Evolutionary conservation across 139 green algal species (phyloP).

Genomic region (Nannochloris sp.): DNA sequence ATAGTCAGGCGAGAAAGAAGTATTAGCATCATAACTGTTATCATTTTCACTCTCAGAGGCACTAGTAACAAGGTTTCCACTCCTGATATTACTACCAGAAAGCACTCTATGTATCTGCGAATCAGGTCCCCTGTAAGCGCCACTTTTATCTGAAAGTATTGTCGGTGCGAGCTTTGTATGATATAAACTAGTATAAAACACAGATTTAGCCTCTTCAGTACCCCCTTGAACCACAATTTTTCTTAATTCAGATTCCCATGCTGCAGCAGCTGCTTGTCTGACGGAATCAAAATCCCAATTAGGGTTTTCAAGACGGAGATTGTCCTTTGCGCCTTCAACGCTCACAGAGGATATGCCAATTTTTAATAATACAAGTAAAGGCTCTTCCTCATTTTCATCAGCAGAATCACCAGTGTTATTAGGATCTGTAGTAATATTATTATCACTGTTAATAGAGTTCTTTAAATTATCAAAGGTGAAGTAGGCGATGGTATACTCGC

Average conservation of each 20-base stretch:
- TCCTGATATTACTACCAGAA: neutral
- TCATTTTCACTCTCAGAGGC: no score
- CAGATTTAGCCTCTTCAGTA: neutral
- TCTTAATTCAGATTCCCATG: neutral
- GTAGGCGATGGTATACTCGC: no score
- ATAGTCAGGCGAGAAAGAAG: no score
- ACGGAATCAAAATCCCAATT: neutral
- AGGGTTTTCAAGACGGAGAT: neutral
- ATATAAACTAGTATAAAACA: constrained; percentile 5
- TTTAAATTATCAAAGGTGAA: constrained; percentile 1
- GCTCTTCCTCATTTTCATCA: neutral
- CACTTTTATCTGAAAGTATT: constrained; percentile 2
- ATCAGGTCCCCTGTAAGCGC: neutral
- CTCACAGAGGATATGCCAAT: neutral
- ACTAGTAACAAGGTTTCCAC: neutral
- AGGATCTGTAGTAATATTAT: no score
- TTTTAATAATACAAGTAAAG: neutral
- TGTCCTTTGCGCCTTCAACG: neutral
- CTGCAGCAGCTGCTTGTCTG: neutral
- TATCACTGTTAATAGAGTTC: no score
- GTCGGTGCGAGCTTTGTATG: neutral
- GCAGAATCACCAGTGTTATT: no score
- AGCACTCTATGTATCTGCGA: neutral
- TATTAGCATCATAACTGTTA: no score
- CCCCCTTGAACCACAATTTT: neutral